These are phyloP conservation scores for Kodamaea fungicola DNA, from an alignment of 1,139 yeast genomes.

Conservation along the genomic window DNA sequence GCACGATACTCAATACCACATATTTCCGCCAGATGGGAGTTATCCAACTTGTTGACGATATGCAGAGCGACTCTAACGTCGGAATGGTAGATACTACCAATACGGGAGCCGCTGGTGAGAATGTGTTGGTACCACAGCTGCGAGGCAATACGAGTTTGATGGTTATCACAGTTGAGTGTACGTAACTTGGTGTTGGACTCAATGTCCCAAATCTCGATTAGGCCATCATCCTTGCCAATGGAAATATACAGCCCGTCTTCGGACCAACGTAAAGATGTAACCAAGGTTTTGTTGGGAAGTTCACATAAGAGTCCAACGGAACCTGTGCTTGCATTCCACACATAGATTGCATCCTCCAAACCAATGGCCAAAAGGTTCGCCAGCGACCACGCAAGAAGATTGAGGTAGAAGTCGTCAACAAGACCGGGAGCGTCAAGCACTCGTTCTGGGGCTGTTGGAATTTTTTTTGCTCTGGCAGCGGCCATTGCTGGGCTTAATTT, in stretches of 20 bases:
- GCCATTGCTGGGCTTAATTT: conserved; percentile 46
- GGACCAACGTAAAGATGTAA: conserved; percentile 86
- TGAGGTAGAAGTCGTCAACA: conserved; percentile 87
- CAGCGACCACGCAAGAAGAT: conserved; percentile 83
- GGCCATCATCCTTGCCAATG: conserved; percentile 82
- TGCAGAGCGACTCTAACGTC: conserved; percentile 91
- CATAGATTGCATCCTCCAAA: conserved; percentile 75
- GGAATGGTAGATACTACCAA: conserved; percentile 82
- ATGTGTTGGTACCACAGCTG: conserved; percentile 85
- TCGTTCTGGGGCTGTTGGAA: conserved; percentile 87
- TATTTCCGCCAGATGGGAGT: conserved; percentile 76
- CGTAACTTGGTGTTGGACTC: conserved; percentile 73
- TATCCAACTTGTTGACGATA: conserved; percentile 52
- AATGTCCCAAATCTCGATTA: conserved; percentile 91
- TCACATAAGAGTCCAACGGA: conserved; percentile 70
- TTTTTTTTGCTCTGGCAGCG: conserved; percentile 59
- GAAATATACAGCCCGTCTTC: conserved; percentile 87
- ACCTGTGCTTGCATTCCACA: conserved; percentile 91
- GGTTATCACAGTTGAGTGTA: conserved; percentile 69
- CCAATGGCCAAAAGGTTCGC: conserved; percentile 87
- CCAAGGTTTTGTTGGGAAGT: conserved; percentile 46
- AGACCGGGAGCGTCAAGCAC: conserved; percentile 96
- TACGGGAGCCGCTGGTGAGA: conserved; percentile 77
- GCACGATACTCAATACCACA: conserved; percentile 87
- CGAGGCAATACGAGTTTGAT: conserved; percentile 68